Evolutionary conservation across 768 basidiomycete species (phyloP), one percentile per base, ranked within the genome.

Genomic region (Boletus reticulatus): DNA sequence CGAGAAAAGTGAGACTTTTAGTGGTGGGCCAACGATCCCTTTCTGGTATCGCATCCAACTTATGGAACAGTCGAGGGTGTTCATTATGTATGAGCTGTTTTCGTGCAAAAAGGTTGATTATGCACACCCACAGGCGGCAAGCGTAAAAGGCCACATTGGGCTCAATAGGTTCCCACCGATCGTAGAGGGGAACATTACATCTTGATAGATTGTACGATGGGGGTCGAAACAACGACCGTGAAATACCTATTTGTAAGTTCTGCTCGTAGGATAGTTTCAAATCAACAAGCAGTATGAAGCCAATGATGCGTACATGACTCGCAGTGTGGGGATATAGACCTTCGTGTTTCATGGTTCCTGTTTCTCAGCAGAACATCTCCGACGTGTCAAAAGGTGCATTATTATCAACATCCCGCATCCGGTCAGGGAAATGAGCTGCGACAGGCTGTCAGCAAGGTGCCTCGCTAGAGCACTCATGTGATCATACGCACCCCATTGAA

Each of bases 401-500:
- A 49, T 2, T 2, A 46, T 0, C 34, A 62, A 20, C 20, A 59
- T 9, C 29, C 22, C 48, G 29, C 38, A 49, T 1, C 56, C 59
- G 8, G 34, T 29, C 12, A 64, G 49, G 2, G 49, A 43, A 14
- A 55, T 49, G n/a, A 63, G 50, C 61, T 62, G 37, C 22, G n/a
- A 8, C 16, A 34, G 16, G 19, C 16, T 14, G 16, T 63, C 46
- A 59, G 31, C 17, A 19, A 10, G 10, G 16, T 37, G 32, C 12
- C 10, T 19, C 19, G 36, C 8, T 10, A 12, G 8, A 27, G 10
- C 2, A 37, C 2, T 10, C 0, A 43, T n/a, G n/a, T 4, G 19
- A 48, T 29, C 59, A 6, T 58, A 76, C 71, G 5, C 57, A 76
- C 71, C 46, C 81, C 84, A 20, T 75, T 68, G 58, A 82, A 85